phyloP scores from a whole-genome alignment of 2,329 filamentous ascomycete species.

The Clarireedia homoeocarpa region DNA sequence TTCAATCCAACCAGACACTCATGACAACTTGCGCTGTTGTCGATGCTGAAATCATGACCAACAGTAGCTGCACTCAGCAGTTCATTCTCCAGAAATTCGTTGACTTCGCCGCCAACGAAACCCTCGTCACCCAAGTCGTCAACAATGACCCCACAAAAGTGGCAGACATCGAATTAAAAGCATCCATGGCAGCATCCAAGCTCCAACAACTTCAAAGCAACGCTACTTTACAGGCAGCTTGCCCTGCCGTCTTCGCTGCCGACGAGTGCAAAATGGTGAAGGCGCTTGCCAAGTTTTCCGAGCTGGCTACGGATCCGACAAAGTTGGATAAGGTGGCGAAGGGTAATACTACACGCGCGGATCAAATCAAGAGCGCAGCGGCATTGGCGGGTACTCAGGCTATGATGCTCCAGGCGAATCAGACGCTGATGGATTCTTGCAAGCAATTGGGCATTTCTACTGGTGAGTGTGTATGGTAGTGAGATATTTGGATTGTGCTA shows the following conservation, averaged over 20 bases:
- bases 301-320: slow-evolving; percentile 31
- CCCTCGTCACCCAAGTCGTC: slow-evolving; percentile 7
- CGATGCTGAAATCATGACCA: slow-evolving; percentile 19
- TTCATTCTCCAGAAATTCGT: slow-evolving; percentile 15
- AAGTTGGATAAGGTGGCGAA: slow-evolving; percentile 29
- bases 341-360: slow-evolving; percentile 32
- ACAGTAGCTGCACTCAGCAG: slow-evolving; percentile 11
- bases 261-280: slow-evolving; percentile 5
- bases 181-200: slow-evolving; percentile 7
- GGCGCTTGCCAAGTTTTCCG: slow-evolving; percentile 16
- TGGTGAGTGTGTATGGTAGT: neutral
- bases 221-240: slow-evolving; percentile 16
- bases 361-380: slow-evolving; percentile 32
- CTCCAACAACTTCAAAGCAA: slow-evolving; percentile 11
- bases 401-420: slow-evolving; percentile 29
- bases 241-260: slow-evolving; percentile 1
- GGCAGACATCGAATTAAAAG: slow-evolving; percentile 9
- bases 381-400: slow-evolving; percentile 27
- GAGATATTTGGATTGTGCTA: neutral
- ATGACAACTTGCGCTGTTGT: slow-evolving; percentile 30
- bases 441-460: neutral
- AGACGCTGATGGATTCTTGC: slow-evolving; percentile 27
- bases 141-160: slow-evolving; percentile 13
- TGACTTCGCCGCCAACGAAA: slow-evolving; percentile 13
- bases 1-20: slow-evolving; percentile 33